These are phyloP conservation scores for Aureobasidium sp. DNA, from an alignment of 2,329 filamentous ascomycete genomes.

Conservation along the genomic window DNA sequence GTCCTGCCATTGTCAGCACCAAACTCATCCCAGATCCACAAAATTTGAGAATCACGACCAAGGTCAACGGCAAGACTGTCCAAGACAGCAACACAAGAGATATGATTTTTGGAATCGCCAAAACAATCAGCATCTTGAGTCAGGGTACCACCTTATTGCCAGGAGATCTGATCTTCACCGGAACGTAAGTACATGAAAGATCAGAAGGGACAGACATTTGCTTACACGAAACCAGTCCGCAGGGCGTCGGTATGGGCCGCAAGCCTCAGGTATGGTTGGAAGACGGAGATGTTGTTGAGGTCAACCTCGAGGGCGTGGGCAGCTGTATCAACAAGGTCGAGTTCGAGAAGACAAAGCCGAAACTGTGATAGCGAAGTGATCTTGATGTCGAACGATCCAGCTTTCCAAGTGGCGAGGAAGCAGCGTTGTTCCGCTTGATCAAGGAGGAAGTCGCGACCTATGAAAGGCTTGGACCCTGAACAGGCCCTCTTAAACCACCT, in stretches of 20 bases:
- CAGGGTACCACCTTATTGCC: conserved; percentile 57
- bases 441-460: neutral
- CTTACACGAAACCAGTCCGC: conserved; percentile 41
- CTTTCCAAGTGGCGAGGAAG: neutral
- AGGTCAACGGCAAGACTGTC: conserved; percentile 52
- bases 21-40: conserved; percentile 53
- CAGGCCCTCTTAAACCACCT: neutral
- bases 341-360: conserved; percentile 36
- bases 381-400: neutral
- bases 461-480: neutral
- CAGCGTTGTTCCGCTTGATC: neutral
- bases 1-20: conserved; percentile 61
- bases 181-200: conserved; percentile 38
- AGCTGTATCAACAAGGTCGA: conserved; percentile 42
- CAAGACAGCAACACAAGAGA: conserved; percentile 54
- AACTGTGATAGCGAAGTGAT: conserved; percentile 25
- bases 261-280: conserved; percentile 62
- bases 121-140: conserved; percentile 54
- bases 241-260: conserved; percentile 64
- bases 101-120: conserved; percentile 57
- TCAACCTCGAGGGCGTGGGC: conserved; percentile 60
- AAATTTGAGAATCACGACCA: conserved; percentile 49
- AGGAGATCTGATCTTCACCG: conserved; percentile 61
- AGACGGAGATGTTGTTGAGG: conserved; percentile 64
- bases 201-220: neutral